These are phyloP conservation scores for Pachysandra terminalis DNA, from an alignment of 164 flowering plant species.

Conservation along the genomic window DNA sequence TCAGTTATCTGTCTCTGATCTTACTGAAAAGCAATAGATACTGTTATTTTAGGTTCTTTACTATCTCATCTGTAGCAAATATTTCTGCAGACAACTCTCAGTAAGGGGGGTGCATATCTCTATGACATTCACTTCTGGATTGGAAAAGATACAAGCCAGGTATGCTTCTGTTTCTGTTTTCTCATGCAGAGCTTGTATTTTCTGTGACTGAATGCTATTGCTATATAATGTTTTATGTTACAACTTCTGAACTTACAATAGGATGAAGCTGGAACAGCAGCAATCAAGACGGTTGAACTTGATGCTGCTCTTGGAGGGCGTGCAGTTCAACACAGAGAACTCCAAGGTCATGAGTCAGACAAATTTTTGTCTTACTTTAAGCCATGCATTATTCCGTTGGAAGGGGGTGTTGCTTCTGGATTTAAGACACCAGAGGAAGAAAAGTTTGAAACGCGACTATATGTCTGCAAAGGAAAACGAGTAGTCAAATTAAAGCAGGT, in stretches of 20 bases:
- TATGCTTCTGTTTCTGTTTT: constrained; percentile 20
- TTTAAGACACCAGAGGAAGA: constrained; percentile 81
- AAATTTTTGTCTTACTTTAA: constrained; percentile 96
- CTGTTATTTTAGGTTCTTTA: constrained; percentile 2
- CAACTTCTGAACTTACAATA: constrained; percentile 21
- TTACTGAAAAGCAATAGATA: background rate
- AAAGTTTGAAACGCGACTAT: constrained; percentile 82
- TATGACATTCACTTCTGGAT: constrained; percentile 96
- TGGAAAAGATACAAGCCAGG: constrained; percentile 98
- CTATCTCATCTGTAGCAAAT: background rate
- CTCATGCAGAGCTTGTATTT: background rate
- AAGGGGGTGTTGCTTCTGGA: constrained; percentile 99
- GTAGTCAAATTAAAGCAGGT: constrained; percentile 94
- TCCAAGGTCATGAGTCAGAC: constrained; percentile 97
- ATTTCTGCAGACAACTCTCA: constrained; percentile 64
- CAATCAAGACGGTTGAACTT: constrained; percentile 95
- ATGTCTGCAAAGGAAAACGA: constrained; percentile 86
- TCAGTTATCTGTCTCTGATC: background rate
- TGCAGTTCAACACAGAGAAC: constrained; percentile 95
- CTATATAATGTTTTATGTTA: constrained; percentile 1
- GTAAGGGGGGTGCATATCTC: constrained; percentile 78
- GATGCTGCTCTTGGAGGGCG: constrained; percentile 97
- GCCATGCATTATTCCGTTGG: constrained; percentile 94
- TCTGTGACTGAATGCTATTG: background rate
- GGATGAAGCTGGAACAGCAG: constrained; percentile 99